Evolutionary conservation across 257 asterid species (phyloP), one percentile per base, ranked within the genome.

Genomic region (Scutellaria galericulata): DNA sequence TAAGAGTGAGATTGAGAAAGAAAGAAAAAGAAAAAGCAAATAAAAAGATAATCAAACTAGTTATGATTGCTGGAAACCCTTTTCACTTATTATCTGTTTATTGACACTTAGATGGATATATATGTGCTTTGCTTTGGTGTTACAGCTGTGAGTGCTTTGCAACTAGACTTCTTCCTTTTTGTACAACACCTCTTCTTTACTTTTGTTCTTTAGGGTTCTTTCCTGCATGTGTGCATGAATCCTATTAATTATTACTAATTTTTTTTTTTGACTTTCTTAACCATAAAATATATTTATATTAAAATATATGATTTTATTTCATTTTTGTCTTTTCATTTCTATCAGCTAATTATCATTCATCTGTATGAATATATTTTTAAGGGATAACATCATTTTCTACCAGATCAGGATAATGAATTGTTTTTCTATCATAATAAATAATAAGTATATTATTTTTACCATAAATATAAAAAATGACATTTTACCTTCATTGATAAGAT

Each of bases 21-120:
- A 62, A 10, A 18, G 42, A 75, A 15, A 22, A 7, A 14, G 63
- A 75, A 80, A 27, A 83, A 61, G 66, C 44, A 64, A 80, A 64
- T 68, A 57, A 83, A 80, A 77, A 77, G 84, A 77, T 83, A 69
- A 86, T 87, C 89, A 89, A 89, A 83, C 13, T 77, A 66, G 85
- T 65, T 75, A 89, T 89, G 88, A 89, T 86, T 85, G 85, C 77
- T 58, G 1, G 13, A 24, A 53, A 55, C 53, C 78, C 69, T 59
- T 77, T 73, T 70, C 71, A 55, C 66, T 79, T 68, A 73, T 68
- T 42, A 62, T 62, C 70, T 52, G 80, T 75, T 82, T 74, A 70
- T 82, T 80, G 78, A 80, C 80, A 80, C 47, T 54, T 53, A 64
- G 71, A 66, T 48, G 0, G 37, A 31, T 31, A 4, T 3, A 31